These are phyloP conservation scores for Trichocomaceae sp. DNA, from an alignment of 2,329 filamentous ascomycete genomes.

Conservation along the genomic window DNA sequence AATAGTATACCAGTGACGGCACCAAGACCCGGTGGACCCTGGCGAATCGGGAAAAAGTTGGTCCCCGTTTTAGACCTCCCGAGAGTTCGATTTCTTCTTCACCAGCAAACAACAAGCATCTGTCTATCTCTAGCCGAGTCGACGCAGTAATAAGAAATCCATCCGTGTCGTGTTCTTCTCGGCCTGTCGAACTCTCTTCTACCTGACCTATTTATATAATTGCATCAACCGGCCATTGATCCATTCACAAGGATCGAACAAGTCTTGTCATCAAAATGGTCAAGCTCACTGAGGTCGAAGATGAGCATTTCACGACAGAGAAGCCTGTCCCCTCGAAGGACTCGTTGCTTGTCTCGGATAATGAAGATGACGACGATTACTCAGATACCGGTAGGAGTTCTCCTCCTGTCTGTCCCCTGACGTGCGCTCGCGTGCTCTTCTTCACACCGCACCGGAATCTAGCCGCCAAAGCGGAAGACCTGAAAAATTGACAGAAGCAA, in stretches of 20 bases:
- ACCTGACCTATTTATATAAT: not conserved
- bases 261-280: constrained; percentile 64
- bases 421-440: not conserved
- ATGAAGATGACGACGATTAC: constrained; percentile 71
- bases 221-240: not conserved
- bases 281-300: constrained; percentile 91
- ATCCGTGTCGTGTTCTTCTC: not conserved
- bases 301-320: constrained; percentile 80
- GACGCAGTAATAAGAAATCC: not conserved
- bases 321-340: constrained; percentile 59
- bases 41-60: constrained; percentile 35
- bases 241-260: not conserved
- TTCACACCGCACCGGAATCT: too few species aligned
- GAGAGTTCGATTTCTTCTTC: not conserved
- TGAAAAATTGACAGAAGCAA: too few species aligned
- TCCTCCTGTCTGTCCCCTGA: not conserved
- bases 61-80: constrained; percentile 14
- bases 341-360: constrained; percentile 41
- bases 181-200: not conserved
- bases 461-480: too few species aligned
- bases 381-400: constrained; percentile 75
- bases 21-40: constrained; percentile 15
- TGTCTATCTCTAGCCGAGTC: constrained; percentile 16
- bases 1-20: not conserved
- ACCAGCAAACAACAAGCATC: constrained; percentile 15